phyloP scores from a whole-genome alignment of 192 early-diverging fungal species.

The Podila minutissima region DNA sequence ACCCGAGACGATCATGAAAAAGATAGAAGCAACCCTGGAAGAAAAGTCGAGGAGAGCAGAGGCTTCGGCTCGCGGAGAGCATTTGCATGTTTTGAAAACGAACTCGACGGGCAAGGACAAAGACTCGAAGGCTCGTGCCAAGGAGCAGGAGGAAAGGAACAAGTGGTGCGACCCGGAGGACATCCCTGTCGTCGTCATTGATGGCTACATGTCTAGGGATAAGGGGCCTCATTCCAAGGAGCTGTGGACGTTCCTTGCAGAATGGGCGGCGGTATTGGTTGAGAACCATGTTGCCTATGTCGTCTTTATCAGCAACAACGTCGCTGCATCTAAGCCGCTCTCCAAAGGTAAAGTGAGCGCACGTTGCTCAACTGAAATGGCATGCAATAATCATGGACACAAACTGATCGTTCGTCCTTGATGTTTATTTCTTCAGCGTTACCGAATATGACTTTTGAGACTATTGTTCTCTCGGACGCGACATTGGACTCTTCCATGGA shows the following conservation, averaged over 20 bases:
- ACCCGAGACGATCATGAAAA: conserved; percentile 47
- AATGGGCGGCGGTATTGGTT: conserved; percentile 85
- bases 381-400: too few species aligned
- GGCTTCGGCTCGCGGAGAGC: neutral
- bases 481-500: conserved; percentile 66
- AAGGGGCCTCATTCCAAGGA: conserved; percentile 62
- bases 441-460: conserved; percentile 75
- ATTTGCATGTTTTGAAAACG: conserved; percentile 8
- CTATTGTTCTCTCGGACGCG: conserved; percentile 75
- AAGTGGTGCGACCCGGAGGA: conserved; percentile 56
- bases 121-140: conserved; percentile 7
- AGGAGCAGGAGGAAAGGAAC: conserved; percentile 23
- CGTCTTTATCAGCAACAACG: conserved; percentile 85
- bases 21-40: conserved; percentile 38
- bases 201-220: conserved; percentile 84
- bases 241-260: conserved; percentile 78
- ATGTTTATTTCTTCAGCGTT: neutral
- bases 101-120: conserved; percentile 6
- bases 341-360: conserved; percentile 67
- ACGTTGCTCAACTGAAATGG: neutral
- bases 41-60: conserved; percentile 26
- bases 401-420: too few species aligned
- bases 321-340: conserved; percentile 70
- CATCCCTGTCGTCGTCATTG: conserved; percentile 92
- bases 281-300: conserved; percentile 93